A percentile compares a stretch with the other conserved stretches of the same genome.
These are phyloP conservation scores for Zymoseptoria crescenta DNA, from an alignment of 2,329 filamentous ascomycete genomes.

Conservation along the genomic window DNA sequence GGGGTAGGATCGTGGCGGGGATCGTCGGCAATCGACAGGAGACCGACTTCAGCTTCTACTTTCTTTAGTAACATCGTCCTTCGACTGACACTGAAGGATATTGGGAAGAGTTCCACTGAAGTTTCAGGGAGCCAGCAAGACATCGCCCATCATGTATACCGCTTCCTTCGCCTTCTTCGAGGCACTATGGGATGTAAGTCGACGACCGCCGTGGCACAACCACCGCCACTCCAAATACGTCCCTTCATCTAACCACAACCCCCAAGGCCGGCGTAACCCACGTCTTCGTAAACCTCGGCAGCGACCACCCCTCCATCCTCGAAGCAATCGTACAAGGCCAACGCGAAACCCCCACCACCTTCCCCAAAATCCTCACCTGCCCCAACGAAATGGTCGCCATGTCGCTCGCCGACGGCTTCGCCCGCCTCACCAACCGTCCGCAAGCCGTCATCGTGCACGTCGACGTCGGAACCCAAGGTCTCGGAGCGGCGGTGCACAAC, in stretches of 20 bases:
- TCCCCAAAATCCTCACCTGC: conserved; percentile 69
- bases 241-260: neutral
- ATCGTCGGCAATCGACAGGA: neutral
- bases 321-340: conserved; percentile 74
- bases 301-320: conserved; percentile 67
- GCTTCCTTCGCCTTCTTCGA: conserved; percentile 78
- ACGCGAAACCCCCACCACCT: conserved; percentile 55
- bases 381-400: conserved; percentile 83
- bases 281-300: conserved; percentile 61
- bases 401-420: conserved; percentile 70
- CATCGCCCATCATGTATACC: conserved; percentile 46
- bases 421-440: conserved; percentile 61
- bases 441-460: conserved; percentile 75
- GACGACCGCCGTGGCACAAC: neutral
- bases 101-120: neutral
- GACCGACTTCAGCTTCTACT: neutral
- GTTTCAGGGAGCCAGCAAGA: neutral
- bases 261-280: conserved; percentile 48
- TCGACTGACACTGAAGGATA: neutral
- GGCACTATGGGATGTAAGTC: conserved; percentile 60
- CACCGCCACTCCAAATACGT: neutral
- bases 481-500: conserved; percentile 73
- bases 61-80: neutral
- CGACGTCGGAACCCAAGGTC: conserved; percentile 72
- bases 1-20: neutral